These are phyloP conservation scores for Croton laevigatus DNA, from an alignment of 441 rosid species.

Conservation along the genomic window DNA sequence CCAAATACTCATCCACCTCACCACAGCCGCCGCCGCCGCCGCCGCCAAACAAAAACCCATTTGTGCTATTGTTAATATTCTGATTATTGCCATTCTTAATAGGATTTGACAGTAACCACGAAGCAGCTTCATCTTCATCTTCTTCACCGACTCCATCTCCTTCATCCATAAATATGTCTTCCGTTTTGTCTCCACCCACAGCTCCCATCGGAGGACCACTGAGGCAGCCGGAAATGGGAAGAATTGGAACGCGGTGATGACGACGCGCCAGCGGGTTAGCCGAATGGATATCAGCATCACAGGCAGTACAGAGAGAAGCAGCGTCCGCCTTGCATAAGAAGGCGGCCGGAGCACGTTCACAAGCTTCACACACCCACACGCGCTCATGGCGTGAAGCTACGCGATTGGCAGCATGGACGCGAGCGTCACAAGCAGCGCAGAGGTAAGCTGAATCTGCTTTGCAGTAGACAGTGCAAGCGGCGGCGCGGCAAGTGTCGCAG, in stretches of 20 bases:
- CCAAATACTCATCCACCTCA: conserved; percentile 69
- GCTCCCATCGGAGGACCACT: conserved; percentile 28
- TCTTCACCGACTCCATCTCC: conserved; percentile 40
- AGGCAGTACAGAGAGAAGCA: conserved; percentile 74
- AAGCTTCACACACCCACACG: conserved; percentile 72
- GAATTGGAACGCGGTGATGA: conserved; percentile 81
- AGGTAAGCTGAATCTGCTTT: conserved; percentile 76
- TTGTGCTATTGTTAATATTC: conserved; percentile 30
- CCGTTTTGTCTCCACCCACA: conserved; percentile 23
- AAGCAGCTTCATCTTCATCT: conserved; percentile 74
- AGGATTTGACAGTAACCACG: conserved; percentile 69
- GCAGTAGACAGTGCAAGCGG: conserved; percentile 78
- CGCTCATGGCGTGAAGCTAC: conserved; percentile 90
- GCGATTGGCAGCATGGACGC: conserved; percentile 65
- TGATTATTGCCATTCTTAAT: conserved; percentile 30
- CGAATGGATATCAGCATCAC: conserved; percentile 86
- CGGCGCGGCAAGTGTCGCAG: conserved; percentile 73
- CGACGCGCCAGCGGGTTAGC: conserved; percentile 92
- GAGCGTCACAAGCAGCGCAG: conserved; percentile 64
- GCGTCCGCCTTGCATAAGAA: conserved; percentile 90
- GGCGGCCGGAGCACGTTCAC: conserved; percentile 85
- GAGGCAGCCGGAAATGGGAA: conserved; percentile 49
- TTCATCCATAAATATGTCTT: conserved; percentile 38
- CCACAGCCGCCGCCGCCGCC: conserved; percentile 25
- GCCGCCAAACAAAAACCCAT: conserved; percentile 51